Percentiles rank a stretch among this genome's conserved stretches.
These are phyloP conservation scores for Cryptococcus sp. DNA, from an alignment of 1,284 basidiomycete species.

Conservation along the genomic window DNA sequence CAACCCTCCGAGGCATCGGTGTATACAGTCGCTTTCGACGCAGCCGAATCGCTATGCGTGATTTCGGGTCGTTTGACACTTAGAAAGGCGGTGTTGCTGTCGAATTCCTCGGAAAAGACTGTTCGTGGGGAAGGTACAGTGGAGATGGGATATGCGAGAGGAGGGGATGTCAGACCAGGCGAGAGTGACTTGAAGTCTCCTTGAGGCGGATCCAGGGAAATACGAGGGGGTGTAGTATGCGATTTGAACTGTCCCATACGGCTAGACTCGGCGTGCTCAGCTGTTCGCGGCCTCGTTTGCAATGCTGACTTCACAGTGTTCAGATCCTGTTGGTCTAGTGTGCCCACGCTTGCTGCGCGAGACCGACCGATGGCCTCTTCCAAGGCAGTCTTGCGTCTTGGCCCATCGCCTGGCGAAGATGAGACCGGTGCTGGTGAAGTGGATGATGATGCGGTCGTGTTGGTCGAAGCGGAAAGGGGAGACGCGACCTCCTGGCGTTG, in stretches of 20 bases:
- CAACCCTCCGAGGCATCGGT: constrained; percentile 37
- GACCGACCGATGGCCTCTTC: constrained; percentile 37
- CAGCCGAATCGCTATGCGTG: constrained; percentile 14
- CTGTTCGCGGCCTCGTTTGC: neutral
- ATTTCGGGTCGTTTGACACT: constrained; percentile 11
- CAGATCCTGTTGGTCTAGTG: constrained; percentile 10
- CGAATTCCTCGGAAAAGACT: neutral
- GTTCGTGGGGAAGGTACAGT: constrained; percentile 18
- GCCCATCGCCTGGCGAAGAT: constrained; percentile 10
- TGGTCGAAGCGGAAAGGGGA: constrained; percentile 17
- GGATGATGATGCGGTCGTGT: constrained; percentile 12
- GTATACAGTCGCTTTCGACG: constrained; percentile 24
- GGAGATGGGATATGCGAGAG: constrained; percentile 23
- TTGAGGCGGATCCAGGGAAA: constrained; percentile 7
- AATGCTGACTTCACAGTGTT: neutral
- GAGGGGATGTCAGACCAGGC: constrained; percentile 6
- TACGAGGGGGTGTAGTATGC: constrained; percentile 1
- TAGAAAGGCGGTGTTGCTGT: constrained; percentile 4
- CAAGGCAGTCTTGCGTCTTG: constrained; percentile 25
- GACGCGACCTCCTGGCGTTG: neutral
- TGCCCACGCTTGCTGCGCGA: constrained; percentile 27
- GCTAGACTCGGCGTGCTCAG: neutral
- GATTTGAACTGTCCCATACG: neutral
- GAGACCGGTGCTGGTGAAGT: constrained; percentile 6
- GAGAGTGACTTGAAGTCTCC: neutral